Evolutionary conservation across 2,329 filamentous ascomycete species (phyloP).

Genomic region (Pseudogymnoascus sp.): DNA sequence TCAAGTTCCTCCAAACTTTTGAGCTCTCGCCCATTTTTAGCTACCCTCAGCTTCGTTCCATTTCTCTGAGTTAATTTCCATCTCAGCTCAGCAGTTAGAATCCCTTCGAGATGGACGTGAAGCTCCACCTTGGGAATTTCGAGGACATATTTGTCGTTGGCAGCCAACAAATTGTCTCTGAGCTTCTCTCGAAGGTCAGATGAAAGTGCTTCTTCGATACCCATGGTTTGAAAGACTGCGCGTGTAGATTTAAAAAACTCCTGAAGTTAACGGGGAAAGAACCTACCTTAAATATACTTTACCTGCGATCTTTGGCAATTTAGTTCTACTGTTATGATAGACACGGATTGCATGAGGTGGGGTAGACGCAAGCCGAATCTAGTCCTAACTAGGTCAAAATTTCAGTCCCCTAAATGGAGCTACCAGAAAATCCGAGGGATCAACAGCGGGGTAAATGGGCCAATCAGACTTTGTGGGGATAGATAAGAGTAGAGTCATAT

Average conservation of each 20-base stretch:
- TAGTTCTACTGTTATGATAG: background rate
- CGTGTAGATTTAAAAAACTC: background rate
- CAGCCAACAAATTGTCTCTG: background rate
- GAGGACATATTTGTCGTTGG: slow-evolving; percentile 45
- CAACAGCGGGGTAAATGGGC: background rate
- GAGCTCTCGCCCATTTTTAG: background rate
- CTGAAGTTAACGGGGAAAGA: background rate
- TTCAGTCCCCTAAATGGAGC: background rate
- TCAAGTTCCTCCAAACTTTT: background rate
- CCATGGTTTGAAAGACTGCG: background rate
- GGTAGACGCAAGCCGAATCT: background rate
- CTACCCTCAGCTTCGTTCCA: slow-evolving; percentile 49
- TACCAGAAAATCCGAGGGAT: background rate
- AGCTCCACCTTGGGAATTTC: slow-evolving; percentile 72
- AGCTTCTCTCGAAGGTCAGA: background rate
- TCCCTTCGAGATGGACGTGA: slow-evolving; percentile 73
- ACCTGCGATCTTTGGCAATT: background rate
- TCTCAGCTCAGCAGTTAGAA: slow-evolving; percentile 60
- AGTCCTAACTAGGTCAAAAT: background rate
- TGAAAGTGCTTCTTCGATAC: slow-evolving; percentile 1
- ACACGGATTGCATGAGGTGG: background rate
- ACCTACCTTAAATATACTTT: background rate
- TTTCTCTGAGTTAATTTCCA: slow-evolving; percentile 64
- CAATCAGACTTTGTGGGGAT: background rate
- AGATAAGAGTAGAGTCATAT: background rate